Conservation (phyloP, 108 stramenopile genomes). For the Pseudonitzschia delicatissima region DNA sequence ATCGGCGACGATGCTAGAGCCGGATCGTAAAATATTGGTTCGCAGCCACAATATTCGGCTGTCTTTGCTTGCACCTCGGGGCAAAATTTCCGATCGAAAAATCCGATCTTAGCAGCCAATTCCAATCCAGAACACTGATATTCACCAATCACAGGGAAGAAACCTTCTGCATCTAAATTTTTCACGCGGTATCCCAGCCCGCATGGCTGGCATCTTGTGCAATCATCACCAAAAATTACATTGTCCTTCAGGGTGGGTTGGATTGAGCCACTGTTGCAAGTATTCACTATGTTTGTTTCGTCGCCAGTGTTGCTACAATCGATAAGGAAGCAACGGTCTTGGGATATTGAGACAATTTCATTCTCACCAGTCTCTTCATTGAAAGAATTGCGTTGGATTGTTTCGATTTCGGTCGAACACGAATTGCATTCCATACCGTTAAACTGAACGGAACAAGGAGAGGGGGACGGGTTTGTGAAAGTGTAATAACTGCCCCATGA, state of each 20-base stretch:
- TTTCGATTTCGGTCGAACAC: not conserved
- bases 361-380: not conserved
- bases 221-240: constrained; percentile 5
- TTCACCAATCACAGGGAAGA: not conserved
- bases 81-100: constrained; percentile 5
- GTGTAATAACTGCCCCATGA: not conserved
- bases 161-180: not conserved
- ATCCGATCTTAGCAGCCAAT: constrained; percentile 1
- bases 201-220: constrained; percentile 7
- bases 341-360: not conserved
- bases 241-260: not conserved
- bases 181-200: constrained; percentile 2
- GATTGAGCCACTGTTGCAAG: not conserved
- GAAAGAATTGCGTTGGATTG: not conserved
- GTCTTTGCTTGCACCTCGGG: not conserved
- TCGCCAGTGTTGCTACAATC: not conserved
- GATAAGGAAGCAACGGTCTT: not conserved
- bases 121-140: constrained; percentile 10
- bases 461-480: not conserved
- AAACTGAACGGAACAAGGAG: not conserved
- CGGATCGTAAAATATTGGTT: constrained; percentile 2
- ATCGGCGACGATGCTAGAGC: not conserved
- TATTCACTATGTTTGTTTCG: not conserved
- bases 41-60: not conserved
- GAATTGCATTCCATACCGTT: not conserved